Percentiles rank a stretch among this genome's conserved stretches.
phyloP scores from a whole-genome alignment of 1,139 yeast species.

The Candida sp. region DNA sequence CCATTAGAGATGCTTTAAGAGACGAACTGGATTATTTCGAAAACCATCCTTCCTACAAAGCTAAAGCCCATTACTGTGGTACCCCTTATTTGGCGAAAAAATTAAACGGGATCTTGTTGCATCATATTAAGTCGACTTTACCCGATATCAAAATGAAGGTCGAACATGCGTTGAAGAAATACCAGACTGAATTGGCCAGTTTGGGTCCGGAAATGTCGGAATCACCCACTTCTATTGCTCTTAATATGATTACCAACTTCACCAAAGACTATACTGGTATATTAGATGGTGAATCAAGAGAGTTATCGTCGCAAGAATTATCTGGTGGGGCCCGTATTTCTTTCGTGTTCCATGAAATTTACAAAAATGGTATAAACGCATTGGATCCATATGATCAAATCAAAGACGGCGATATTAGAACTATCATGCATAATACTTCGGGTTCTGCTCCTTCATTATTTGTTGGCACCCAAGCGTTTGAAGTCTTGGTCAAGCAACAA shows the following conservation, averaged over 20 bases:
- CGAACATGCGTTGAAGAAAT: slow-evolving; percentile 78
- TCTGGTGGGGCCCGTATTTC: slow-evolving; percentile 98
- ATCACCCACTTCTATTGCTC: slow-evolving; percentile 84
- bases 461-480: slow-evolving; percentile 97
- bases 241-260: slow-evolving; percentile 89
- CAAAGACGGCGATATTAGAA: slow-evolving; percentile 94
- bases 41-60: slow-evolving; percentile 69
- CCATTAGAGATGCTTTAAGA: slow-evolving; percentile 82
- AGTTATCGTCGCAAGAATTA: slow-evolving; percentile 78
- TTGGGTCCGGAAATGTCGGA: slow-evolving; percentile 88
- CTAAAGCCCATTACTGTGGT: slow-evolving; percentile 91
- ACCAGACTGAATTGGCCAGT: slow-evolving; percentile 70
- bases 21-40: slow-evolving; percentile 81
- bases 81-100: slow-evolving; percentile 95
- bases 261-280: slow-evolving; percentile 91
- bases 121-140: slow-evolving; percentile 90
- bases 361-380: slow-evolving; percentile 87
- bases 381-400: slow-evolving; percentile 97
- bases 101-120: slow-evolving; percentile 83
- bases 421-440: slow-evolving; percentile 95
- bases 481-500: slow-evolving; percentile 93
- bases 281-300: slow-evolving; percentile 91
- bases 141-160: slow-evolving; percentile 93
- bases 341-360: slow-evolving; percentile 96
- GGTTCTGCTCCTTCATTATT: slow-evolving; percentile 98